phyloP scores from a whole-genome alignment of 257 asterid genomes.

The Salvia miltiorrhiza region DNA sequence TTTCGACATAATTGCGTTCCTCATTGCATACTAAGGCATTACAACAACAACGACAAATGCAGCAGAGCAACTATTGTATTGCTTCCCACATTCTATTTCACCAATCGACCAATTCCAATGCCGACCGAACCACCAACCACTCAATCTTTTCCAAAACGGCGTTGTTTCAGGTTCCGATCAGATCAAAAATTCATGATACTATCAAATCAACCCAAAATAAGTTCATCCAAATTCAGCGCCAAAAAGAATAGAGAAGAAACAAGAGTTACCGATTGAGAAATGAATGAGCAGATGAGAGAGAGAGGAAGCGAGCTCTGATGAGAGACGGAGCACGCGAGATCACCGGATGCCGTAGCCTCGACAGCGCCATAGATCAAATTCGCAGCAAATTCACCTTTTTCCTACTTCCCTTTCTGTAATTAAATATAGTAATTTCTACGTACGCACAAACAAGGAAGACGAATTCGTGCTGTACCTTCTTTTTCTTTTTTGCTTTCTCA shows the following conservation, averaged over 20 bases:
- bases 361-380: constrained; percentile 79
- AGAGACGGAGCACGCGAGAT: constrained; percentile 76
- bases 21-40: not conserved
- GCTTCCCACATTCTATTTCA: constrained; percentile 3
- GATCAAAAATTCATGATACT: not conserved
- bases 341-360: constrained; percentile 81
- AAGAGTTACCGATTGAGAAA: constrained; percentile 45
- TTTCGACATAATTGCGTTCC: not conserved
- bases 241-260: not conserved
- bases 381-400: constrained; percentile 26
- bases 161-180: not conserved
- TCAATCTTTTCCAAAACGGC: not conserved
- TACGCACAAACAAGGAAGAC: not conserved
- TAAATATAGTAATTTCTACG: not conserved
- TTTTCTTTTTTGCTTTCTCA: not conserved
- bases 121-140: constrained; percentile 19
- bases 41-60: not conserved
- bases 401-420: constrained; percentile 16
- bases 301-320: constrained; percentile 59
- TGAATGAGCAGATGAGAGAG: constrained; percentile 42
- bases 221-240: constrained; percentile 20
- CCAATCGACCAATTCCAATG: constrained; percentile 6
- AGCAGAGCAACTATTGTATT: not conserved
- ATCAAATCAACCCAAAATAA: constrained; percentile 11
- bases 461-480: not conserved